Evolutionary conservation across 2,329 filamentous ascomycete genomes (phyloP), one percentile per base, ranked within the genome.

Genomic region (Fusarium ramigenum): DNA sequence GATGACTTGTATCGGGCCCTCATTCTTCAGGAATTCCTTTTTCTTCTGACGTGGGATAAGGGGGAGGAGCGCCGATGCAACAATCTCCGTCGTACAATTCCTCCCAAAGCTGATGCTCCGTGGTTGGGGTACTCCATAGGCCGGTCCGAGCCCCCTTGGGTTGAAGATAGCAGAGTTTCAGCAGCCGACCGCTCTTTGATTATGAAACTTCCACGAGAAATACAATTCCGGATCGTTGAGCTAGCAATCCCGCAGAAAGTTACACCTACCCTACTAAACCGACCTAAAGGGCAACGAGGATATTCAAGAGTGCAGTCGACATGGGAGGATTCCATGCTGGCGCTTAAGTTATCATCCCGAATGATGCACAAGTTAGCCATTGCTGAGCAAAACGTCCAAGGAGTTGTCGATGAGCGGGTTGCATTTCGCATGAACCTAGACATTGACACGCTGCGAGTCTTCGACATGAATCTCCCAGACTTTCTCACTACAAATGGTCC

Each of bases 241-340:
- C n/a, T 23, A 3, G 53, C n/a, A 1, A 34, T 1, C 19, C 4
- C 28, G 3, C 37, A 4, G 0, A 6, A 43, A 18, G 30, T 23
- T 2, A 25, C 39, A 18, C 28, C 53, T 11, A 25, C 11, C 18
- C 23, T 53, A 0, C 3, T 10, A 0, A 25, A 10, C 2, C 49
- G 32, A 36, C 32, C 21, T 5, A 21, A 1, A 10, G 0, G 0
- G 3, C 11, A 0, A 3, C 32, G 32, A 0, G 21, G 15, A 0
- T 16, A 15, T 21, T 18, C 49, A 6, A 47, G 18, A 8, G 16
- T 53, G 7, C 32, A 53, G 3, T 37, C 21, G 21, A 53, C 49
- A 25, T 15, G 18, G 8, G 34, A 53, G 11, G 34, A 53, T 6
- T 25, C 23, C 5, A 28, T 25, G 0, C 19, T 47, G 0, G 28